These are phyloP conservation scores for Fallopia convolvulus DNA, from an alignment of 148 eudicot genomes.

Conservation along the genomic window DNA sequence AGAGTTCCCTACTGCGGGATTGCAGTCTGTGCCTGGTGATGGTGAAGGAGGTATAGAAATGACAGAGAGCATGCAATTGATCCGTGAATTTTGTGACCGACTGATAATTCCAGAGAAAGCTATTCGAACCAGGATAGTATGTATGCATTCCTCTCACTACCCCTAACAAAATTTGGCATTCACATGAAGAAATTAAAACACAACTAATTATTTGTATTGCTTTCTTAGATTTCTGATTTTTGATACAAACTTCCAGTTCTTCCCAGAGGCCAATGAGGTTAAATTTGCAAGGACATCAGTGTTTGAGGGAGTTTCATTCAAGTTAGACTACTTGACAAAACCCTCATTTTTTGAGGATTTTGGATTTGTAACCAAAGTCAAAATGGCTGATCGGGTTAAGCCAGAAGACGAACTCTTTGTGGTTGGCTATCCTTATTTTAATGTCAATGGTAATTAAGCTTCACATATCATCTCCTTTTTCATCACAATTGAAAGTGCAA, in stretches of 20 bases:
- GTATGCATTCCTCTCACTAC: conserved; percentile 21
- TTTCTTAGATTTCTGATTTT: conserved; percentile 3
- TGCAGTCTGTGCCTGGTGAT: conserved; percentile 95
- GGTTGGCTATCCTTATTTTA: conserved; percentile 88
- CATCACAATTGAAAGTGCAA: background rate
- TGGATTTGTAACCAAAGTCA: conserved; percentile 70
- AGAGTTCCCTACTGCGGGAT: conserved; percentile 93
- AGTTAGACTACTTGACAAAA: conserved; percentile 89
- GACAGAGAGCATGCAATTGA: conserved; percentile 91
- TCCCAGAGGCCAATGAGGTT: conserved; percentile 97
- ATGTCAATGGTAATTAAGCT: conserved; percentile 78
- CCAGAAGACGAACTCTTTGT: conserved; percentile 86
- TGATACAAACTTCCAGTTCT: conserved; percentile 51
- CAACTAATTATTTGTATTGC: background rate
- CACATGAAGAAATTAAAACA: background rate
- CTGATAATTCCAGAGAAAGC: conserved; percentile 66
- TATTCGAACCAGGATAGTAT: conserved; percentile 82
- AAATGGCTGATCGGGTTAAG: conserved; percentile 85
- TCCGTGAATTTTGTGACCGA: conserved; percentile 89
- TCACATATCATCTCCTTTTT: conserved; percentile 14
- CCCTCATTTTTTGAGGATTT: conserved; percentile 92
- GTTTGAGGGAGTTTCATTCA: conserved; percentile 84
- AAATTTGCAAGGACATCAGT: conserved; percentile 56
- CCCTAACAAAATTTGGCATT: too few relatives aligned
- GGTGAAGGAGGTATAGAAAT: conserved; percentile 96